These are phyloP conservation scores for Monosporozyma unispora DNA, from an alignment of 805 yeast species.

Conservation along the genomic window DNA sequence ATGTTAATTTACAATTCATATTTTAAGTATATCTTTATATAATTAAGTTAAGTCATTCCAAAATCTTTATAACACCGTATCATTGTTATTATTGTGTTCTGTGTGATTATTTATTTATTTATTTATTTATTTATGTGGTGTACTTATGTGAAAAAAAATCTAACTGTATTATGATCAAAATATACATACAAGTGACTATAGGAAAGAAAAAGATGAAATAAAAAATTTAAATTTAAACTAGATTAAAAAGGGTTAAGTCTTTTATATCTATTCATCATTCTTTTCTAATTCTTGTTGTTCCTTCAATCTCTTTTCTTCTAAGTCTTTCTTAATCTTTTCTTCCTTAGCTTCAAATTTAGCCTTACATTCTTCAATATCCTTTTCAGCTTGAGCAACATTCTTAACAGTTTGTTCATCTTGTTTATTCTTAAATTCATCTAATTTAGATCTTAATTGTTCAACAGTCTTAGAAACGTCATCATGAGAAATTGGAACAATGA, in stretches of 20 bases:
- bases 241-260: no score
- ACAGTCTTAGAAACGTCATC: conserved; percentile 63
- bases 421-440: conserved; percentile 54
- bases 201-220: not conserved
- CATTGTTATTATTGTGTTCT: not conserved
- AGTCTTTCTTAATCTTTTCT: conserved; percentile 27
- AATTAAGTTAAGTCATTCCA: not conserved
- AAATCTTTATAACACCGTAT: not conserved
- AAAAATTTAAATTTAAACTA: not conserved
- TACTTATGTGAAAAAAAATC: not conserved
- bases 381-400: conserved; percentile 68
- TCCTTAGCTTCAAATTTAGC: conserved; percentile 41
- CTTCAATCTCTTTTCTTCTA: conserved; percentile 26
- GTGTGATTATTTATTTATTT: not conserved
- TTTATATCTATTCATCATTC: conserved; percentile 1
- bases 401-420: conserved; percentile 76
- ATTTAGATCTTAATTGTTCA: conserved; percentile 61
- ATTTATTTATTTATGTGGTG: not conserved
- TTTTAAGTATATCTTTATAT: conserved; percentile 21
- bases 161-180: not conserved
- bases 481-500: conserved; percentile 67
- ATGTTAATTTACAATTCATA: conserved; percentile 44
- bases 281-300: conserved; percentile 22
- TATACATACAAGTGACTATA: not conserved
- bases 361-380: conserved; percentile 62